Conservation (phyloP, 345 rosid species). For the Mangifera indica region DNA sequence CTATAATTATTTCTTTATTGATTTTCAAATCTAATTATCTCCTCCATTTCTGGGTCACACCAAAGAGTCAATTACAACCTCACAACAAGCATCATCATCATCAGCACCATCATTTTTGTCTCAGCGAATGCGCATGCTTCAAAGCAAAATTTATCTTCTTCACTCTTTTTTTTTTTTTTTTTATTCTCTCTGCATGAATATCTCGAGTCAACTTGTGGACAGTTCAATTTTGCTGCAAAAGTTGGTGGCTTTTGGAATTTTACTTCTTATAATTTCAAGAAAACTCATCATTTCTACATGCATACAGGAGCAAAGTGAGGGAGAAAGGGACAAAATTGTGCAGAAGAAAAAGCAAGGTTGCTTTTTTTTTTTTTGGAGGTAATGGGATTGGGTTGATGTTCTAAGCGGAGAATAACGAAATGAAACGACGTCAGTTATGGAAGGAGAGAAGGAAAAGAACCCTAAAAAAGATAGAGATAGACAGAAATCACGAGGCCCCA, state of each 20-base stretch:
- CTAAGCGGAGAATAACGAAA: constrained; percentile 14
- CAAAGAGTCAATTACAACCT: background rate
- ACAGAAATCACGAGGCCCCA: constrained; percentile 40
- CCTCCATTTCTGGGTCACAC: constrained; percentile 30
- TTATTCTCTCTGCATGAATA: background rate
- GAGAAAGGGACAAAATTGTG: constrained; percentile 20
- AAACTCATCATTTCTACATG: background rate
- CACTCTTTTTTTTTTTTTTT: background rate
- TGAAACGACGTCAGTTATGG: constrained; percentile 10
- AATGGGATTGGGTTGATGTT: background rate
- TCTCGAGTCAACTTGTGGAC: constrained; percentile 25
- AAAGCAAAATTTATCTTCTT: constrained; percentile 8
- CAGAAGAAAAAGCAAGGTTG: background rate
- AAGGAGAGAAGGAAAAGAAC: background rate
- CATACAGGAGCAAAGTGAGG: background rate
- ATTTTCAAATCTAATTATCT: background rate
- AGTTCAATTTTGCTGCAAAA: constrained; percentile 8
- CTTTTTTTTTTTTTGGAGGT: background rate
- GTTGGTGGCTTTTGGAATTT: constrained; percentile 18
- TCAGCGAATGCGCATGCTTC: constrained; percentile 42
- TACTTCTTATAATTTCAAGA: background rate
- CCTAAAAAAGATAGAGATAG: constrained; percentile 29
- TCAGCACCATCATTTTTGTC: constrained; percentile 3
- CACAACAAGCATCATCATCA: constrained; percentile 17
- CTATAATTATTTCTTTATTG: background rate